These are phyloP conservation scores for Wickerhamomyces bovis DNA, from an alignment of 805 yeast species.

Conservation along the genomic window DNA sequence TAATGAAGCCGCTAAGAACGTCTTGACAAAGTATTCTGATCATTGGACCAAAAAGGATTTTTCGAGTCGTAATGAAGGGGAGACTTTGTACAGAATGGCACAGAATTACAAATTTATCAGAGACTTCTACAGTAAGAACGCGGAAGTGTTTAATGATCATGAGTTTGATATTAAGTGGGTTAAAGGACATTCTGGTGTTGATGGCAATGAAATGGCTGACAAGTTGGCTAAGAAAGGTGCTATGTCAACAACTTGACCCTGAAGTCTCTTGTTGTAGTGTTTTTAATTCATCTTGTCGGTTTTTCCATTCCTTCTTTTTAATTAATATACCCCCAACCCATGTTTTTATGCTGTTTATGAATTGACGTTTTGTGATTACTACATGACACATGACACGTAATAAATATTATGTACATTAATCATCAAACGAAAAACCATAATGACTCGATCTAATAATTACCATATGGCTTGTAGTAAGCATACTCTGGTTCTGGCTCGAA, in stretches of 20 bases:
- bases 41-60: constrained; percentile 57
- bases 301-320: too few species aligned
- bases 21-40: constrained; percentile 50
- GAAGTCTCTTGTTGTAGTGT: too few species aligned
- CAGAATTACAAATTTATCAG: constrained; percentile 37
- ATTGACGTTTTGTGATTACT: too few species aligned
- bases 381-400: neutral
- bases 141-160: constrained; percentile 24
- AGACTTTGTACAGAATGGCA: constrained; percentile 30
- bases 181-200: constrained; percentile 60
- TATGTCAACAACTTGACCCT: neutral
- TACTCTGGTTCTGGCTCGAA: constrained; percentile 15
- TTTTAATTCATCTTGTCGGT: too few species aligned
- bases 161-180: constrained; percentile 52
- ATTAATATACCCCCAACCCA: too few species aligned
- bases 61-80: constrained; percentile 30
- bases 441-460: neutral
- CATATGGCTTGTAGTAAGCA: constrained; percentile 3
- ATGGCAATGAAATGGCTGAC: constrained; percentile 79
- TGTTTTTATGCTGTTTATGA: too few species aligned
- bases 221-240: constrained; percentile 65
- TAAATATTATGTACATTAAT: constrained; percentile 3
- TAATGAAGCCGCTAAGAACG: constrained; percentile 58
- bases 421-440: neutral
- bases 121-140: constrained; percentile 26